phyloP scores from a whole-genome alignment of 2,329 filamentous ascomycete species.

The Diaporthe vexans region DNA sequence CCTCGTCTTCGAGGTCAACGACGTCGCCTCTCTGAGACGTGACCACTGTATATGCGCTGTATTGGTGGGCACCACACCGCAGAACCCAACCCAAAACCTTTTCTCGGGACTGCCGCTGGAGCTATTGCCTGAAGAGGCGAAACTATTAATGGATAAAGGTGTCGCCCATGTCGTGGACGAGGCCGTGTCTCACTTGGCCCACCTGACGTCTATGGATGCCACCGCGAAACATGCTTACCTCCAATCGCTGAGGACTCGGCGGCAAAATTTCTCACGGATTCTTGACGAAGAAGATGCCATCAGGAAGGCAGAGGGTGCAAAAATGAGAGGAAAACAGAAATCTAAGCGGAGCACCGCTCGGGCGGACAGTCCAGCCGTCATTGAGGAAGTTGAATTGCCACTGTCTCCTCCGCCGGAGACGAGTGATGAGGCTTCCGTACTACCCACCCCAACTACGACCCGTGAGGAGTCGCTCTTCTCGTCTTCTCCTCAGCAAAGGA shows the following conservation, averaged over 20 bases:
- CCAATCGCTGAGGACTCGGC: constrained; percentile 64
- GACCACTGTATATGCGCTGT: constrained; percentile 88
- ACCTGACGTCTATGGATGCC: constrained; percentile 70
- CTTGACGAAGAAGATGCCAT: constrained; percentile 56
- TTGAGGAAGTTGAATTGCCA: neutral
- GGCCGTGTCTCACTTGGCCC: constrained; percentile 75
- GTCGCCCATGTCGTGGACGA: constrained; percentile 88
- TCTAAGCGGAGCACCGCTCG: constrained; percentile 35
- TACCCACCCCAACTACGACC: neutral
- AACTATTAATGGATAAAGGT: constrained; percentile 81
- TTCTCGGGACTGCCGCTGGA: constrained; percentile 92
- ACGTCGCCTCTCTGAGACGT: constrained; percentile 82
- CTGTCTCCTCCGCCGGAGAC: constrained; percentile 10
- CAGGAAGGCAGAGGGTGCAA: constrained; percentile 48
- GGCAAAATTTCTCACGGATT: constrained; percentile 57
- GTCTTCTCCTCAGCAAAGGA: neutral
- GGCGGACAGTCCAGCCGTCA: constrained; percentile 18
- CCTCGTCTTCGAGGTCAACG: constrained; percentile 89
- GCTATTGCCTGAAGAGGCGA: constrained; percentile 91
- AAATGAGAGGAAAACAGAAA: constrained; percentile 45
- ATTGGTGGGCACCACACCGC: constrained; percentile 88
- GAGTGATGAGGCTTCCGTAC: neutral
- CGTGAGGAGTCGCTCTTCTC: constrained; percentile 34
- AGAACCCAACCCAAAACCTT: constrained; percentile 94
- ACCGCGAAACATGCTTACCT: constrained; percentile 74